Percentiles rank a stretch among this genome's conserved stretches.
phyloP scores from a whole-genome alignment of 2,329 filamentous ascomycete species.

The Calonectria montana region DNA sequence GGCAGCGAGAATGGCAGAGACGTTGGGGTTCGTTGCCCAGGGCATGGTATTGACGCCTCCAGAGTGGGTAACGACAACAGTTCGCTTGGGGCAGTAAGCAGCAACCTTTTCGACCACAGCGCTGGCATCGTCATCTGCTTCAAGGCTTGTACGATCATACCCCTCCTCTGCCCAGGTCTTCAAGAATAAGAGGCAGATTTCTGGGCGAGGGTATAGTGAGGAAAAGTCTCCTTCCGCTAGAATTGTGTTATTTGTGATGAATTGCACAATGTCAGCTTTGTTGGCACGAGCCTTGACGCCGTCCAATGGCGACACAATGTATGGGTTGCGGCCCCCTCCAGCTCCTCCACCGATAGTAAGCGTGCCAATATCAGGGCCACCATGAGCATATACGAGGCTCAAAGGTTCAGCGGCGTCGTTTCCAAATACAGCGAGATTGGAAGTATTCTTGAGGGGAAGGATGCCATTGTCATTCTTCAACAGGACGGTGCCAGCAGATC shows the following conservation, averaged over 20 bases:
- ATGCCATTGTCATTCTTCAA: background rate
- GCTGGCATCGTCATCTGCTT: conserved; percentile 69
- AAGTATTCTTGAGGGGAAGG: background rate
- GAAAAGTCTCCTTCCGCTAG: background rate
- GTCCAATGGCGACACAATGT: background rate
- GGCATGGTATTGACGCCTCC: conserved; percentile 69
- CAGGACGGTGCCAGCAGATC: background rate
- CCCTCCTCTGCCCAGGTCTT: conserved; percentile 74
- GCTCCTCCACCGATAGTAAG: background rate
- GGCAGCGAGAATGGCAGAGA: conserved; percentile 71
- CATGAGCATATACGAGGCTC: background rate
- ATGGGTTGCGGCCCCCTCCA: background rate
- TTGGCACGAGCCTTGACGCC: background rate
- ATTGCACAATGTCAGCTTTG: background rate
- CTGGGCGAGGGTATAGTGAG: conserved; percentile 42
- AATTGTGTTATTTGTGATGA: background rate
- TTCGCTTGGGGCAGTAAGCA: conserved; percentile 55
- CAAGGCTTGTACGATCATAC: conserved; percentile 62
- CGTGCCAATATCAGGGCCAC: background rate
- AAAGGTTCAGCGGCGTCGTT: background rate
- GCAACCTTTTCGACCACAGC: conserved; percentile 66
- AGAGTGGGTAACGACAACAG: conserved; percentile 66
- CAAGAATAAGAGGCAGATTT: conserved; percentile 75
- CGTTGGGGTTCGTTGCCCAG: conserved; percentile 69
- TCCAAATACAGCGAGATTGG: background rate